Base-by-base conservation (phyloP, 345 rosid genomes). In the Erysimum cheiranthoides region DNA sequence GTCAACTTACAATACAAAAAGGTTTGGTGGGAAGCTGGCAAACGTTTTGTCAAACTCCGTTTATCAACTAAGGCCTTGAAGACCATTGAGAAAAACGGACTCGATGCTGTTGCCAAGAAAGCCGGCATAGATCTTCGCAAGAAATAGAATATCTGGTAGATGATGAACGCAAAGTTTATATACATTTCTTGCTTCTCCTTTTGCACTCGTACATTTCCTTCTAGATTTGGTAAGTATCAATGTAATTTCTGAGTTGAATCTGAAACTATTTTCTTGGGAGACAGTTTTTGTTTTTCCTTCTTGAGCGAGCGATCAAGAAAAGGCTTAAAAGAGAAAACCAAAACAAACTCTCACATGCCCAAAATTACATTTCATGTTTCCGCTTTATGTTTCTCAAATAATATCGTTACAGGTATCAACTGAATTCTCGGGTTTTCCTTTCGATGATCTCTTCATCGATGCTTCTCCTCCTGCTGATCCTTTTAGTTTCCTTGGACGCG, bases 1-100 rank as follows among this genome's bases (percentile, higher is more conserved):
- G 99, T 95, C 51, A 95, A 95, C 76, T 78, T 95, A 61, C 99
- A 95, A 73, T 89, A 90, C 85, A 92, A 95, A 85, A 90, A 43
- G 79, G 76, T 92, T 30, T 95, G 97, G 99, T 95, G 99, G 97
- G 99, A 92, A 81, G 93, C 88, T 2, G 99, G 97, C 4, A 92
- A 90, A 73, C 96, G 97, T 9, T 95, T 76, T 31, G 84, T 92
- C 42, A 92, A 95, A 52, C 82, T 92, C 50, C 86, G 96, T n/a
- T 66, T 95, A 52, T 90, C 99, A 0, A 95, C 97, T 16, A 89
- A 89, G 76, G 99, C 97, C 0, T 69, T 95, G 66, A 92, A 92
- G 89, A 95, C 97, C 25, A 90, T 91, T 46, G 97, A 95, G 85
- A 95, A 95, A 77, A 90, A 95, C 11, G 97, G 99, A 42, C 84